Percentiles rank a stretch among this genome's conserved stretches.
Evolutionary conservation across 257 asterid genomes (phyloP).

Genomic region (Coffea eugenioides): DNA sequence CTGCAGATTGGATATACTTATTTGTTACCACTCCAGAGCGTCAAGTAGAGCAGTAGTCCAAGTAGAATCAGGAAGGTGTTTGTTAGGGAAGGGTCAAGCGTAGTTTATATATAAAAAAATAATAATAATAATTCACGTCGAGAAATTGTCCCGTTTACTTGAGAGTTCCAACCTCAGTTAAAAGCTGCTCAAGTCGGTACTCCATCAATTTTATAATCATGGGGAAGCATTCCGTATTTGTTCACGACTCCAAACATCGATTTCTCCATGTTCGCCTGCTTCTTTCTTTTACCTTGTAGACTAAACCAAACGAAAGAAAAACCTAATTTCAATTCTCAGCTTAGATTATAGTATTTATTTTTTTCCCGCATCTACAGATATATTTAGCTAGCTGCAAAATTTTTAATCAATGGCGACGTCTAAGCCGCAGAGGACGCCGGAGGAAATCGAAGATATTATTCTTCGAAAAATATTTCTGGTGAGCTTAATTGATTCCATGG

Average conservation of each 20-base stretch:
- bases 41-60: too few relatives aligned
- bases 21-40: too few relatives aligned
- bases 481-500: conserved; percentile 68
- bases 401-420: conserved; percentile 54
- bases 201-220: neutral
- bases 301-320: neutral
- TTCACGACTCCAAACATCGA: neutral
- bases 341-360: neutral
- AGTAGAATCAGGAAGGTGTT: too few relatives aligned
- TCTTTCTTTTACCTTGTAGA: neutral
- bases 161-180: neutral
- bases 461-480: conserved; percentile 77
- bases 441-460: conserved; percentile 87
- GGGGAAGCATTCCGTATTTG: too few relatives aligned
- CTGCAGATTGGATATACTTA: too few relatives aligned
- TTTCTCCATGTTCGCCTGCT: conserved; percentile 1
- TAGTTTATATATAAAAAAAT: too few relatives aligned
- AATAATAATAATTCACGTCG: neutral
- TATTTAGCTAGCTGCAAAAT: neutral
- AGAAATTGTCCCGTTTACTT: neutral
- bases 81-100: too few relatives aligned
- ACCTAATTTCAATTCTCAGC: conserved; percentile 2
- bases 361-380: neutral
- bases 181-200: neutral
- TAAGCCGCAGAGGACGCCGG: conserved; percentile 62